Evolutionary conservation across 441 rosid genomes (phyloP).

Genomic region (Erodium trifolium): DNA sequence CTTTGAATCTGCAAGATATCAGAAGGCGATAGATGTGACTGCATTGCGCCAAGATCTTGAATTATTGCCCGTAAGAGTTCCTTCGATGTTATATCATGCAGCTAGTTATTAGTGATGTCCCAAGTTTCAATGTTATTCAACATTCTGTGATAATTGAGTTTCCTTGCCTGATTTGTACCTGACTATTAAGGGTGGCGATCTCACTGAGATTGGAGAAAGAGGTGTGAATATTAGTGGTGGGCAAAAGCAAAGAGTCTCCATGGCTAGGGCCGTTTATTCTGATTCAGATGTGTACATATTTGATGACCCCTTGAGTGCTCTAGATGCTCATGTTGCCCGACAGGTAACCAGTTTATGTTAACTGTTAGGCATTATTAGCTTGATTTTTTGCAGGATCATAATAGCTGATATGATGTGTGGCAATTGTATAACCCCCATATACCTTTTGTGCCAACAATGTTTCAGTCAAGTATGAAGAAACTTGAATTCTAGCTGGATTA

Average conservation of each 20-base stretch:
- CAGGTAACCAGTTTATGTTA: conserved; percentile 43
- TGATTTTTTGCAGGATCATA: background rate
- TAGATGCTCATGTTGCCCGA: conserved; percentile 89
- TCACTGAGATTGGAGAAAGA: conserved; percentile 94
- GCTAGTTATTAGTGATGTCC: conserved; percentile 15
- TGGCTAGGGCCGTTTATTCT: conserved; percentile 92
- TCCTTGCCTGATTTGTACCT: conserved; percentile 19
- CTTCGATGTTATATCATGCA: conserved; percentile 7
- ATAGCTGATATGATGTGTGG: too few species aligned
- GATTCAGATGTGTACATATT: conserved; percentile 76
- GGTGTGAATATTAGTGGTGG: conserved; percentile 97
- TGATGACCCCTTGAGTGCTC: conserved; percentile 94
- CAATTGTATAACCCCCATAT: too few species aligned
- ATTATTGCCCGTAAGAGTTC: conserved; percentile 66
- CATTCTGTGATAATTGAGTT: conserved; percentile 13
- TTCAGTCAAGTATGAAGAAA: too few species aligned
- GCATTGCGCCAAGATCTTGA: conserved; percentile 84
- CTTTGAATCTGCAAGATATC: conserved; percentile 57
- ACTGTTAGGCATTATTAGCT: background rate
- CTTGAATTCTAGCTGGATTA: too few species aligned
- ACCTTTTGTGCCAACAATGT: too few species aligned
- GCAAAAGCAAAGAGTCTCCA: conserved; percentile 94
- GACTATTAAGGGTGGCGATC: conserved; percentile 71
- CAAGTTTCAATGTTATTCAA: conserved; percentile 5
- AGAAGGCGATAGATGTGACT: conserved; percentile 72